Evolutionary conservation across 2,329 filamentous ascomycete genomes (phyloP), one percentile per base, ranked within the genome.

Genomic region (Neofusicoccum umdonicola): DNA sequence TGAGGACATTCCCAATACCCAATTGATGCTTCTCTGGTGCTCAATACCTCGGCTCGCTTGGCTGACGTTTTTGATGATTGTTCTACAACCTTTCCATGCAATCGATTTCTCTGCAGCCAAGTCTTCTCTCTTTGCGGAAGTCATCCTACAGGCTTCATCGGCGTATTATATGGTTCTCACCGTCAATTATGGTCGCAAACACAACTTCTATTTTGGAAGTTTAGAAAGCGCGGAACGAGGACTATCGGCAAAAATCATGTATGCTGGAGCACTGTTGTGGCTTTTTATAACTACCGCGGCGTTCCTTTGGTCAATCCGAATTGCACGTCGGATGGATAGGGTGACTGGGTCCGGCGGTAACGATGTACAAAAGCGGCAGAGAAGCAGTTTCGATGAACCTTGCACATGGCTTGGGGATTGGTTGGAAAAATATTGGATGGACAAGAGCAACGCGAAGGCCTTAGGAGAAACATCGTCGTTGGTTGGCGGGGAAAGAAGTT

Each of bases 1-100:
- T 57, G 67, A 69, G 31, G 42, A 69, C 34, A 41, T 72, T 22
- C 66, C 71, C 11, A 41, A 74, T 19, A 8, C 65, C n/a, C 62
- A 71, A 60, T 57, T 77, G 35, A 64, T 71, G 15, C 66, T 76
- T 19, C 67, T 77, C 22, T 77, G 72, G 72, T 74, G 72, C 69
- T 66, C 72, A 27, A 70, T 73, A 62, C 74, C 74, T 44, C 72
- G 73, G 15, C 67, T 70, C 22, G 60, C 72, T 19, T 75, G 72
- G 72, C 35, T 72, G n/a, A 35, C 63, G 3, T 54, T 68, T 31
- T 57, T 71, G 37, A n/a, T 73, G 27, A 45, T 68, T 47, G 39
- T 45, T 44, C 4, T 66, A 13, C 58, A 65, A 37, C 64, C 67
- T 31, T 69, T 67, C 62, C 44, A 68, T 39, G 44, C 22, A 4